Evolutionary conservation across 78 protist genomes (phyloP).

Genomic region (Dictyostelium capitatum): DNA sequence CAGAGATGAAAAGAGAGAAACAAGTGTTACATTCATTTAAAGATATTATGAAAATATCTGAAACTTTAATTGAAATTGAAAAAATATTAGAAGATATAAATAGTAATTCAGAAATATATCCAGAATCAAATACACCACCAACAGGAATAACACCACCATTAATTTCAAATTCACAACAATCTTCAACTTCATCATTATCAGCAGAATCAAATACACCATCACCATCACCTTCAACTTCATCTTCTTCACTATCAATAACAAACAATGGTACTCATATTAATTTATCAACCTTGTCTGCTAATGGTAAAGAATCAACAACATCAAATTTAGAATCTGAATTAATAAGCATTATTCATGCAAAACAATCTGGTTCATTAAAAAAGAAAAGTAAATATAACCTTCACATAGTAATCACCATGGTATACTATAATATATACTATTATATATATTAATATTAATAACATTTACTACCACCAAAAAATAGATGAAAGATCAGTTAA

Average conservation of each 20-base stretch:
- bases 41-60: slow-evolving; percentile 71
- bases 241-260: not conserved
- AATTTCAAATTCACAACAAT: not conserved
- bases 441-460: no score
- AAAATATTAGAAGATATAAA: slow-evolving; percentile 17
- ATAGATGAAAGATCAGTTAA: slow-evolving; percentile 46
- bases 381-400: slow-evolving; percentile 15
- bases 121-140: not conserved
- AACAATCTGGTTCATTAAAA: not conserved
- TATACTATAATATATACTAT: no score
- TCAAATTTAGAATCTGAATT: slow-evolving; percentile 43
- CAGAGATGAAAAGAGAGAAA: slow-evolving; percentile 75
- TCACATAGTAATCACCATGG: no score
- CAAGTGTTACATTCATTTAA: slow-evolving; percentile 65
- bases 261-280: not conserved
- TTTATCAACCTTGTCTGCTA: not conserved
- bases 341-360: slow-evolving; percentile 52
- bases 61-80: slow-evolving; percentile 53
- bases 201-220: not conserved
- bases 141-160: not conserved
- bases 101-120: not conserved
- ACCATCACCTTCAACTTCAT: not conserved
- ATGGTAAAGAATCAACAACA: not conserved
- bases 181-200: not conserved
- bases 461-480: not conserved